These are phyloP conservation scores for Gloeopeniophorella convolvens DNA, from an alignment of 768 basidiomycete genomes.

Conservation along the genomic window DNA sequence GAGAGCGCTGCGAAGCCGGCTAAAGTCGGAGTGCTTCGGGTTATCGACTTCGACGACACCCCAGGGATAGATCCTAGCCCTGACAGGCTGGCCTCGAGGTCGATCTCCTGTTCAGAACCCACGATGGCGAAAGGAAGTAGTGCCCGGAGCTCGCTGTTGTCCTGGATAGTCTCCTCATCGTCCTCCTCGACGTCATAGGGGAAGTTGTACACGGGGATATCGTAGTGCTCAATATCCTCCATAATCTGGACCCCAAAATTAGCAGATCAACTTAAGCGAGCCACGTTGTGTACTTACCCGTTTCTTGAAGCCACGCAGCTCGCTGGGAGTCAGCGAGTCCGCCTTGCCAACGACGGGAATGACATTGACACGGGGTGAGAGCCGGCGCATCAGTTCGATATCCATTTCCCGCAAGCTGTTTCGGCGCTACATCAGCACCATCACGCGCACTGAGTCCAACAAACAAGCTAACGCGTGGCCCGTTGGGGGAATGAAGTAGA, in stretches of 20 bases:
- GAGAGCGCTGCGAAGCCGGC: slow-evolving; percentile 83
- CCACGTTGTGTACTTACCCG: slow-evolving; percentile 42
- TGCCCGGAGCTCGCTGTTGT: slow-evolving; percentile 91
- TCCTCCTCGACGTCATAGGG: slow-evolving; percentile 99
- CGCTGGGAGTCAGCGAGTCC: slow-evolving; percentile 88
- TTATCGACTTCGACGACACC: slow-evolving; percentile 98
- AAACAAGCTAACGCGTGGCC: slow-evolving; percentile 75
- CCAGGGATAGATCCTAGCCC: slow-evolving; percentile 97
- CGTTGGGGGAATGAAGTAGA: slow-evolving; percentile 99
- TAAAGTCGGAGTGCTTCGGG: slow-evolving; percentile 99
- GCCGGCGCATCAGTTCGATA: slow-evolving; percentile 96
- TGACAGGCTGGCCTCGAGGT: slow-evolving; percentile 87
- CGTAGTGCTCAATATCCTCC: slow-evolving; percentile 99
- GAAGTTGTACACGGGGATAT: slow-evolving; percentile 99
- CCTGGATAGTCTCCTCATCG: slow-evolving; percentile 96
- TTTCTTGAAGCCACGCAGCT: slow-evolving; percentile 94
- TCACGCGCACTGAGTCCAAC: background rate
- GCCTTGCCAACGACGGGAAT: slow-evolving; percentile 98
- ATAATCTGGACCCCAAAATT: slow-evolving; percentile 61
- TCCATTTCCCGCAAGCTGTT: slow-evolving; percentile 90
- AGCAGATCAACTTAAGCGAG: background rate
- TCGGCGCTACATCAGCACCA: slow-evolving; percentile 5
- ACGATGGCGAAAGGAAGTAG: slow-evolving; percentile 96
- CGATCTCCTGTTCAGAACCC: slow-evolving; percentile 95
- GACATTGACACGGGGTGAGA: slow-evolving; percentile 97